Evolutionary conservation across 2,329 filamentous ascomycete genomes (phyloP), one percentile per base, ranked within the genome.

Genomic region (Metarhizium album): DNA sequence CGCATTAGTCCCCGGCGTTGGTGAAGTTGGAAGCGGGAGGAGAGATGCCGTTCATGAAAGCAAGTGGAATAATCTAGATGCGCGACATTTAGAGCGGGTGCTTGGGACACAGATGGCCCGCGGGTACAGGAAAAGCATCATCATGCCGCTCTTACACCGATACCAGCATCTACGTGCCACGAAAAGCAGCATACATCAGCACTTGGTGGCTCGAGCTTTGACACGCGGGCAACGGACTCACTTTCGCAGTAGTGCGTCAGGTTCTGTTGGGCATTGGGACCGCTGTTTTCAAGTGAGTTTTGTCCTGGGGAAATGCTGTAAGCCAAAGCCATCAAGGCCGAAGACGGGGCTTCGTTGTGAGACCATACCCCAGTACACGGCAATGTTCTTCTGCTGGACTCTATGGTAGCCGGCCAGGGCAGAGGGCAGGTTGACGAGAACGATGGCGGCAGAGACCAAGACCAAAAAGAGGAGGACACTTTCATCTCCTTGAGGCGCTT

Each of bases 321-420:
- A 43, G 40, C 22, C 20, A n/a, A 43, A 23, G 40, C 22, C n/a
- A 43, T 33, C 16, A 22, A 40, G 18, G n/a, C n/a, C 37, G 16
- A 29, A 29, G 7, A 1, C n/a, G 20, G n/a, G n/a, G 37, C 37
- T 20, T 8, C 2, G 20, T 4, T 45, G 14, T 29, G 23, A 16
- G 8, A 14, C 49, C 65, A 58, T 65, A 69, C 82, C 83, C 83
- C 83, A 87, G 64, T 87, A 87, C 1, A 85, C 71, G 24, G 76
- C 81, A 50, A 86, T 61, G 58, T 84, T 86, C 48, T 63, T 70
- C 1, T 61, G 58, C 1, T 73, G 70, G 16, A 59, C 60, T 4
- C 75, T 53, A 53, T 73, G 65, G 56, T 79, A 76, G n/a, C 68
- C 71, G 20, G 70, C 72, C 35, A 65, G 54, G 18, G 57, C 65